Evolutionary conservation across 441 rosid species (phyloP).

Genomic region (Corymbia calophylla): DNA sequence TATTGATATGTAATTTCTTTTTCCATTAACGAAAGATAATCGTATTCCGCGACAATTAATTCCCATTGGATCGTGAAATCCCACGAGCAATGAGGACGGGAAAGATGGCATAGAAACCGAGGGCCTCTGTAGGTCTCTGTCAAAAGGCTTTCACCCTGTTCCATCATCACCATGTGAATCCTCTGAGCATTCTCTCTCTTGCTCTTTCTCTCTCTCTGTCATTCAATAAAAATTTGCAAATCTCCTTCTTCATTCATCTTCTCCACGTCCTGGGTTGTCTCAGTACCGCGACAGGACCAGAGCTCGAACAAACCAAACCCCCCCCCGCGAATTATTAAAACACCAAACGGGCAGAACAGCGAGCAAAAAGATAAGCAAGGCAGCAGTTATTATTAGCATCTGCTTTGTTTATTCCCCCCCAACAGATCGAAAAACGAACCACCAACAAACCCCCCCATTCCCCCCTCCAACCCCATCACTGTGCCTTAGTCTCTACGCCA

Average conservation of each 20-base stretch:
- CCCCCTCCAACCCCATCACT: conserved; percentile 16
- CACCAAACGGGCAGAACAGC: neutral
- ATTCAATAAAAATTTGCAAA: neutral
- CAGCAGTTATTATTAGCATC: neutral
- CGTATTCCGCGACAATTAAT: neutral
- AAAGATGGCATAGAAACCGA: conserved; percentile 15
- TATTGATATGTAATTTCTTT: too few relatives aligned
- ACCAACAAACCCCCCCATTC: conserved; percentile 28
- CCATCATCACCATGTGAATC: conserved; percentile 17
- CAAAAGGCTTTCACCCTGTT: conserved; percentile 2
- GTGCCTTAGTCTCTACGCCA: conserved; percentile 43
- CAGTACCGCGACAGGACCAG: neutral
- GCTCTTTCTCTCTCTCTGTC: neutral
- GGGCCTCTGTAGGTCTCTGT: neutral
- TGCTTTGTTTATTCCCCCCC: neutral
- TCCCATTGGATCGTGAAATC: neutral
- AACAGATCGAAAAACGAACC: conserved; percentile 3
- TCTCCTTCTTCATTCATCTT: neutral
- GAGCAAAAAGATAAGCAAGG: neutral
- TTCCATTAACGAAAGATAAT: neutral
- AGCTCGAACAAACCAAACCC: neutral
- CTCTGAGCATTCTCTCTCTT: neutral
- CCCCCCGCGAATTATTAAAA: neutral
- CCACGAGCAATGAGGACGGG: neutral
- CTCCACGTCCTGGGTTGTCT: neutral